A percentile compares a stretch with the other conserved stretches of the same genome.
phyloP scores from a whole-genome alignment of 164 flowering plant genomes.

The Magnolia changhungtana region DNA sequence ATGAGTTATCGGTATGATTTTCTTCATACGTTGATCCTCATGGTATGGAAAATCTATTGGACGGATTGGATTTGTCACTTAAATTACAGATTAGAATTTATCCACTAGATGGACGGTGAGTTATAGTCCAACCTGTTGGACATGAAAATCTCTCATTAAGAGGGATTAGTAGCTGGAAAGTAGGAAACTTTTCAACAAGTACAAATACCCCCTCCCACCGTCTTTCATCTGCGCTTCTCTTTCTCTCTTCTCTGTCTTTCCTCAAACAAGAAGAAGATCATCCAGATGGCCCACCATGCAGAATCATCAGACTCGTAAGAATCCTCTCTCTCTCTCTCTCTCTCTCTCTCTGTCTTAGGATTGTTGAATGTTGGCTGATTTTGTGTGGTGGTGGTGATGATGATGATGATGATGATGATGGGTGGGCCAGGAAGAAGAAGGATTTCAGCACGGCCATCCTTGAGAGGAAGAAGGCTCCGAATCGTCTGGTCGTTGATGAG shows the following conservation, averaged over 20 bases:
- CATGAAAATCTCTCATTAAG: no score
- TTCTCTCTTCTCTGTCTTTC: not conserved
- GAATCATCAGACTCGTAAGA: conserved; percentile 68
- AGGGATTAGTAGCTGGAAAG: no score
- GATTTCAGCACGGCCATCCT: conserved; percentile 83
- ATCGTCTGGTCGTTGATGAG: conserved; percentile 75
- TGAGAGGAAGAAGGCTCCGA: conserved; percentile 80
- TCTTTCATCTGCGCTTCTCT: not conserved
- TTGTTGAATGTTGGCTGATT: not conserved
- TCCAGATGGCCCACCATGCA: conserved; percentile 45
- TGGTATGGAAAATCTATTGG: no score
- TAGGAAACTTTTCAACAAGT: not conserved
- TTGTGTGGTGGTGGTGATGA: not conserved
- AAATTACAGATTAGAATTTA: no score
- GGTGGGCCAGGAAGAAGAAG: conserved; percentile 63
- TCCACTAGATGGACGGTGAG: no score
- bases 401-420: not conserved
- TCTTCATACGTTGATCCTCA: no score
- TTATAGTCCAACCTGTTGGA: no score
- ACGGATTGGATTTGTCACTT: no score
- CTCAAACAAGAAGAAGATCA: not conserved
- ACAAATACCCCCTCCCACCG: not conserved
- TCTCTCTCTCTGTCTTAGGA: not conserved
- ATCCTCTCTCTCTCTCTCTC: not conserved
- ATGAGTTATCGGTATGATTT: no score